These are phyloP conservation scores for Eutrema salsugineum DNA, from an alignment of 441 rosid genomes.

Conservation along the genomic window DNA sequence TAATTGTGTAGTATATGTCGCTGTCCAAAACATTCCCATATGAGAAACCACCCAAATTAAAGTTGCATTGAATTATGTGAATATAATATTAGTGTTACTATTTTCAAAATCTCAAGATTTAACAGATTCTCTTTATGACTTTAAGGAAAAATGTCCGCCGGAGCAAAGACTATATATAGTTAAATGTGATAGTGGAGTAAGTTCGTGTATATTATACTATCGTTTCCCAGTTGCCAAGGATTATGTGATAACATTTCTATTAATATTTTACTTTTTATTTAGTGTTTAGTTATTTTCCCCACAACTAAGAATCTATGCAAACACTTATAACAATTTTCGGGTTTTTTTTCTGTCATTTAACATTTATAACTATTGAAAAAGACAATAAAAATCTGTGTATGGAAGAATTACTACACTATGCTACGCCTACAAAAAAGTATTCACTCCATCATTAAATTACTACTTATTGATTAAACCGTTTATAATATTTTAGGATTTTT, in stretches of 20 bases:
- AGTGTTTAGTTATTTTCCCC: background rate
- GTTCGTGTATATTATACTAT: background rate
- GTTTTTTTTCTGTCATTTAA: no score
- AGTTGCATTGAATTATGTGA: conserved; percentile 5
- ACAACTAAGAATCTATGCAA: background rate
- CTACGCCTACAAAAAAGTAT: no score
- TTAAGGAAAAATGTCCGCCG: background rate
- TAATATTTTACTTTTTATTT: background rate
- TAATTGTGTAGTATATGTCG: background rate
- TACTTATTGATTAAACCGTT: no score
- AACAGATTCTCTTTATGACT: background rate
- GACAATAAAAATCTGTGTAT: no score
- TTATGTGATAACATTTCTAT: background rate
- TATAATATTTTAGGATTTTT: no score
- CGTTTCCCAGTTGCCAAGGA: background rate
- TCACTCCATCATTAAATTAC: no score
- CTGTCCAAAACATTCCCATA: conserved; percentile 22
- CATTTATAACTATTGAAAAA: no score
- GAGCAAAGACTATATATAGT: background rate
- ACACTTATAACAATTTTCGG: background rate
- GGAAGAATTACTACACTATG: no score
- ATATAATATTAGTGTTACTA: background rate
- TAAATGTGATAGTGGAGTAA: background rate
- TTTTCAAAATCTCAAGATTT: background rate
- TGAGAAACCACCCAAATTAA: conserved; percentile 1